Evolutionary conservation across 1,139 yeast species (phyloP), one percentile per base, ranked within the genome.

Genomic region (Yarrowia galli): DNA sequence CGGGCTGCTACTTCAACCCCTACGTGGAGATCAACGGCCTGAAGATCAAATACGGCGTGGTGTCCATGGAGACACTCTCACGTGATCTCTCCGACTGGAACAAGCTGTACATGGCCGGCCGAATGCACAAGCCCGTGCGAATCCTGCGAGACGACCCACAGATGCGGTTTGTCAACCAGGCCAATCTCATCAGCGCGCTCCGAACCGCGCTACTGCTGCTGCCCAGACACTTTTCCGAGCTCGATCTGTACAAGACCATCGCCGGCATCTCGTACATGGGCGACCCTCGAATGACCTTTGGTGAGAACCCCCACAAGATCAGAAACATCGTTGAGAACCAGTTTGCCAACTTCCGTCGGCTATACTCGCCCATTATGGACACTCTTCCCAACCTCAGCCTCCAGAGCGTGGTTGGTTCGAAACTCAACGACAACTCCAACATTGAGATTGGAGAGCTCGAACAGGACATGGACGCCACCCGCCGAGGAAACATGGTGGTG

Each of bases 1-100:
- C 96, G 0, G 98, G 98, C 3, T 89, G 95, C 6, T 96, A 93
- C 77, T 96, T 92, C 80, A 96, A 95, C 75, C 98, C 99, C 3
- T 95, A 85, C 77, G 91, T 91, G 4, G 83, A 84, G 56, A 82
- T 93, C 69, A 82, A 84, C 66, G 87, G 87, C 18, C 81, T 85
- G 65, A 80, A 86, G 72, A 86, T 95, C 65, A 95, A 95, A 75
- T 95, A 95, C 76, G 99, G 99, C 6, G 88, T 92, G 16, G 88
- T 92, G 1, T 86, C 91, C 2, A 81, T 85, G 70, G 84, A 85
- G 46, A 83, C 83, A 6, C 79, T 92, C 49, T 77, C 88, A 54
- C 81, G 80, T 60, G 99, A 95, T 77, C 79, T 95, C 46, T 81
- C 85, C 40, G 87, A 89, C 70, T 95, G 99, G 99, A 82, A 87